These are phyloP conservation scores for Centrapalus pauciflorus DNA, from an alignment of 129 eudicot genomes.

Conservation along the genomic window DNA sequence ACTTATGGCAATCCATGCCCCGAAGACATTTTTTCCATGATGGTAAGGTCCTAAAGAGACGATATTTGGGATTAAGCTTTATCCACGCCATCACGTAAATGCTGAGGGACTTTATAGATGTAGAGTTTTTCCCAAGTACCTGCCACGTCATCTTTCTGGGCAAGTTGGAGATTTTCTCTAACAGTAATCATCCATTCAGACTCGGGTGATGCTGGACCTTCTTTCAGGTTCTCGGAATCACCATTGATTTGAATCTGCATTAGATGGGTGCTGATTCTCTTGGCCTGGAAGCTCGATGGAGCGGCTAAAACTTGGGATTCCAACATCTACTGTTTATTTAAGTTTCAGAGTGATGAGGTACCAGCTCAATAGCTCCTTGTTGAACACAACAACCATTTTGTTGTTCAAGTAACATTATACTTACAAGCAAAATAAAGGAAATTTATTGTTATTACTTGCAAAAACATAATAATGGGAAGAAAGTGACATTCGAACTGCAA, in stretches of 20 bases:
- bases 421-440: constrained; percentile 8
- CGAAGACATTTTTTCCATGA: constrained; percentile 51
- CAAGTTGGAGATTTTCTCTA: constrained; percentile 55
- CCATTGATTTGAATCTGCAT: constrained; percentile 30
- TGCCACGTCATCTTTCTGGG: constrained; percentile 53
- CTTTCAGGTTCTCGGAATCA: constrained; percentile 21
- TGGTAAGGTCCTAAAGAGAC: constrained; percentile 92
- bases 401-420: constrained; percentile 8
- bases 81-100: constrained; percentile 62
- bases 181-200: constrained; percentile 70
- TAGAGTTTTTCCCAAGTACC: constrained; percentile 64
- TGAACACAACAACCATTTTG: constrained; percentile 85
- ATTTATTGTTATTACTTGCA: neutral
- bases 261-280: constrained; percentile 15
- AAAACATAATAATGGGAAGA: constrained; percentile 13
- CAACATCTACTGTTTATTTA: constrained; percentile 69
- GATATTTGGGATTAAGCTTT: constrained; percentile 73
- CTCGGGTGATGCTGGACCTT: constrained; percentile 37
- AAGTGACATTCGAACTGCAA: constrained; percentile 15
- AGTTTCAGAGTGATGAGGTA: constrained; percentile 83
- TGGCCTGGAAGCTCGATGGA: constrained; percentile 19
- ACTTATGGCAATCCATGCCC: constrained; percentile 81
- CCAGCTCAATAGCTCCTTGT: constrained; percentile 93
- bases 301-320: constrained; percentile 26
- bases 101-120: constrained; percentile 72